Evolutionary conservation across 305 asterid genomes (phyloP), one percentile per base, ranked within the genome.

Genomic region (Ajuga reptans): DNA sequence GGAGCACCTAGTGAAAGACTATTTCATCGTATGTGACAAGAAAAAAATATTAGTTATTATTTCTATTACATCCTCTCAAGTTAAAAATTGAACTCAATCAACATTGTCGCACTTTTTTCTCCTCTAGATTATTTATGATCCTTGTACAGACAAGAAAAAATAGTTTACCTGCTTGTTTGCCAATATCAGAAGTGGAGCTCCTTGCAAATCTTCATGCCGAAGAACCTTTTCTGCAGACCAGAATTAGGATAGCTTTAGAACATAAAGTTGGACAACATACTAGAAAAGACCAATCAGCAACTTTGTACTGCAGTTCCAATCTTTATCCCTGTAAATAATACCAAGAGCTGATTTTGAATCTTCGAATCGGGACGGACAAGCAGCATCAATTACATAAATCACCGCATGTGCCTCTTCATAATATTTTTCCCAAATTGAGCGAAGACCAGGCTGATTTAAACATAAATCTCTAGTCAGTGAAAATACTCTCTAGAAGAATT

Each of bases 261-360:
- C 21, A 64, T 59, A 11, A 16, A 47, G 62, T 14, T 34, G 62
- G 57, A 70, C 17, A 50, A 9, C 34, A 18, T 39, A 18, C 39
- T 18, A 61, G 16, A 52, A 11, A 41, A 37, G 72, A n/a, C 58
- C 39, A 51, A 5, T 10, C 57, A 47, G 36, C 46, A 57, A 66
- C 3, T 12, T 37, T 15, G 1, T 6, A 64, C 29, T 34, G 39
- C 29, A 47, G 43, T 69, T 8, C 4, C 18, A 14, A 61, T 8
- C 21, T 3, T 66, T 59, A 52, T 59, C 64, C 60, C 16, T 9
- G 67, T 60, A 37, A 45, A 50, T 42, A 75, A 77, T 84, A 93
- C 99, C 99, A 68, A 93, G 96, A 45, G 97, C 96, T 46, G 94
- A 84, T 86, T 93, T 93, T 29, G 97, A 87, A 73, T 93, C 99